Percentiles rank a stretch among this genome's conserved stretches.
These are phyloP conservation scores for Penicillium nucicola DNA, from an alignment of 495 filamentous ascomycete species.

Conservation along the genomic window DNA sequence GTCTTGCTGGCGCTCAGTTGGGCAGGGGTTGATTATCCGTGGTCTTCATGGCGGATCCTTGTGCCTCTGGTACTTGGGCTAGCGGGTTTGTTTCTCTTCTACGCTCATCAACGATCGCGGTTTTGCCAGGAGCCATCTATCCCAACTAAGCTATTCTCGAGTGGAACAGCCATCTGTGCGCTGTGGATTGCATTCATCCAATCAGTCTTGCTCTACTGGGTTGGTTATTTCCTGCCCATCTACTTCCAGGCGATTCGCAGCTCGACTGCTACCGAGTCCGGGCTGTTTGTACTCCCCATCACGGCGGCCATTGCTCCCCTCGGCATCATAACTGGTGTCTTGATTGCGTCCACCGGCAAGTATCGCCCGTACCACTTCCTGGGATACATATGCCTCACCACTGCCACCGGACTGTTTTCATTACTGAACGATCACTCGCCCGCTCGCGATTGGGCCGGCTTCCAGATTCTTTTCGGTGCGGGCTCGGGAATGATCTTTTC, in stretches of 20 bases:
- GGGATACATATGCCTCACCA: conserved; percentile 33
- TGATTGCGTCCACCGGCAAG: conserved; percentile 37
- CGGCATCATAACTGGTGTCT: conserved; percentile 26
- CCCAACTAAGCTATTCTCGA: background rate
- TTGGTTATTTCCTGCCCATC: conserved; percentile 42
- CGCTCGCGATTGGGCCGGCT: conserved; percentile 21
- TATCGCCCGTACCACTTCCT: conserved; percentile 44
- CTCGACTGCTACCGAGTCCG: conserved; percentile 25
- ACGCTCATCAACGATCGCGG: background rate
- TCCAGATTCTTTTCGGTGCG: conserved; percentile 30
- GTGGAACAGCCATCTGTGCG: conserved; percentile 7
- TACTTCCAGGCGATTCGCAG: conserved; percentile 43
- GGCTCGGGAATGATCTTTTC: conserved; percentile 30
- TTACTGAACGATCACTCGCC: conserved; percentile 21
- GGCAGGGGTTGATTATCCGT: conserved; percentile 51
- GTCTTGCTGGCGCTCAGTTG: conserved; percentile 54
- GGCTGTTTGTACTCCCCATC: conserved; percentile 36
- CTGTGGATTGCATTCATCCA: conserved; percentile 26
- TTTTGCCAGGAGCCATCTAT: conserved; percentile 1
- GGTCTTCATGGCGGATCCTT: conserved; percentile 48
- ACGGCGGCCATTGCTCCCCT: conserved; percentile 24
- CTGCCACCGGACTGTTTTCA: conserved; percentile 40
- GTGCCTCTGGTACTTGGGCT: conserved; percentile 30
- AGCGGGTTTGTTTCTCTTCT: conserved; percentile 10
- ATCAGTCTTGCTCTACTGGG: conserved; percentile 21